These are phyloP conservation scores for Tephrocybe sp. DNA, from an alignment of 768 basidiomycete species.

Conservation along the genomic window DNA sequence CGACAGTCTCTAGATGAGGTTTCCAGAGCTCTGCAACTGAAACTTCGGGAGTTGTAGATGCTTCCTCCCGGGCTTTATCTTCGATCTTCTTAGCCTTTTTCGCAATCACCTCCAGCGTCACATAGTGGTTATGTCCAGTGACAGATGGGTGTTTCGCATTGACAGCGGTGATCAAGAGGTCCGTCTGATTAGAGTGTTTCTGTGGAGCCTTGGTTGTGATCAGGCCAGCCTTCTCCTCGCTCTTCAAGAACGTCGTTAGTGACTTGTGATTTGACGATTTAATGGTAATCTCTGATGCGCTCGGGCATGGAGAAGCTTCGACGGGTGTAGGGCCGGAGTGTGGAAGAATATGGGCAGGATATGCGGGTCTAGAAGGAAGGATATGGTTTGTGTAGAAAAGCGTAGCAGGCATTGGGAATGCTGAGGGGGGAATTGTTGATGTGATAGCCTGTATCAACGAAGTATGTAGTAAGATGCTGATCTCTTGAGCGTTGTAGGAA, in stretches of 20 bases:
- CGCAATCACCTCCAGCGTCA: constrained; percentile 64
- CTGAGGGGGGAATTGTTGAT: constrained; percentile 40
- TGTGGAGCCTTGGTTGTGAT: constrained; percentile 67
- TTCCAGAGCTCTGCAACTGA: constrained; percentile 74
- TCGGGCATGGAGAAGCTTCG: constrained; percentile 29
- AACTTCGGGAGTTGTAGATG: constrained; percentile 44
- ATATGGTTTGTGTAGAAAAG: constrained; percentile 74
- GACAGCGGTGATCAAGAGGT: constrained; percentile 53
- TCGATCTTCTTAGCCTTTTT: constrained; percentile 52
- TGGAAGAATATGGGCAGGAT: constrained; percentile 37
- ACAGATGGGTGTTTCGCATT: constrained; percentile 58
- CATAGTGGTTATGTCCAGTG: constrained; percentile 43
- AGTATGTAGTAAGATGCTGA: constrained; percentile 52
- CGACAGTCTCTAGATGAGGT: constrained; percentile 53
- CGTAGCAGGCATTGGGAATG: constrained; percentile 77
- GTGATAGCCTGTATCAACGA: constrained; percentile 68
- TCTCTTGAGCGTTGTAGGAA: constrained; percentile 40
- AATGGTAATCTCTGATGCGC: constrained; percentile 56
- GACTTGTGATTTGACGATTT: constrained; percentile 82
- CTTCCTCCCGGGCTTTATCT: constrained; percentile 44
- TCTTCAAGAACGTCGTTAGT: constrained; percentile 75
- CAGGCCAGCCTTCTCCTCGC: constrained; percentile 69
- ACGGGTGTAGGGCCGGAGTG: constrained; percentile 18
- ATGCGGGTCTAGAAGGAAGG: constrained; percentile 78
- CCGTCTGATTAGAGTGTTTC: constrained; percentile 45